These are phyloP conservation scores for Candida nemodendra DNA, from an alignment of 805 yeast species.

Conservation along the genomic window DNA sequence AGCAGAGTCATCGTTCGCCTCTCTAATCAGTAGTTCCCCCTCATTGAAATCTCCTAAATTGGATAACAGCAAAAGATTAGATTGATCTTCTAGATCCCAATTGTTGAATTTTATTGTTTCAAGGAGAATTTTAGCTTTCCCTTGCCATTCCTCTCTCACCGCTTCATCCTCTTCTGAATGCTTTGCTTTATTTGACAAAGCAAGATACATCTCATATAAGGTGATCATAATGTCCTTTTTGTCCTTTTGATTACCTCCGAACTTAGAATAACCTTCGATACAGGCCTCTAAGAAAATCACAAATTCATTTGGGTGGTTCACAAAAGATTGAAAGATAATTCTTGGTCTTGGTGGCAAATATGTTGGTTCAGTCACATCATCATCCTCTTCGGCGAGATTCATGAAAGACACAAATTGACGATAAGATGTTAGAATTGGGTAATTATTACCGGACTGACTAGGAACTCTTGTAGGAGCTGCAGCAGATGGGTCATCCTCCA, in stretches of 20 bases:
- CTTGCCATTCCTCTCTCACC: conserved; percentile 54
- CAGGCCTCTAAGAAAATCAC: conserved; percentile 93
- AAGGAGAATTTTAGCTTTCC: conserved; percentile 58
- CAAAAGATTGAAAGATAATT: conserved; percentile 80
- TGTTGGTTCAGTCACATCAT: conserved; percentile 46
- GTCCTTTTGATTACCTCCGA: conserved; percentile 70
- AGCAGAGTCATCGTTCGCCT: conserved; percentile 26
- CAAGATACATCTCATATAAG: conserved; percentile 75
- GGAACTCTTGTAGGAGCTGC: conserved; percentile 8
- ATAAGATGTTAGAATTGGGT: conserved; percentile 57
- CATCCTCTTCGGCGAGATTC: conserved; percentile 22
- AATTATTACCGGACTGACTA: conserved; percentile 18
- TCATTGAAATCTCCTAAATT: conserved; percentile 55
- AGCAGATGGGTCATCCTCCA: conserved; percentile 13
- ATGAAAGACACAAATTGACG: conserved; percentile 38
- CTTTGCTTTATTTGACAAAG: conserved; percentile 43
- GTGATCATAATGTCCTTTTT: conserved; percentile 73
- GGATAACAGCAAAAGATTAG: conserved; percentile 53
- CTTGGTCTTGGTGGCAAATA: conserved; percentile 92
- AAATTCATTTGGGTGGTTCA: conserved; percentile 83
- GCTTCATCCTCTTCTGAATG: conserved; percentile 24
- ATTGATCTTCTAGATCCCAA: conserved; percentile 51
- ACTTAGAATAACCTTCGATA: conserved; percentile 69
- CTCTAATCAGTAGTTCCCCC: conserved; percentile 44
- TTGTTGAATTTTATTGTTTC: conserved; percentile 30